A percentile compares a stretch with the other conserved stretches of the same genome.
phyloP scores from a whole-genome alignment of 163 green algal species.

The Scenedesmus sp. region DNA sequence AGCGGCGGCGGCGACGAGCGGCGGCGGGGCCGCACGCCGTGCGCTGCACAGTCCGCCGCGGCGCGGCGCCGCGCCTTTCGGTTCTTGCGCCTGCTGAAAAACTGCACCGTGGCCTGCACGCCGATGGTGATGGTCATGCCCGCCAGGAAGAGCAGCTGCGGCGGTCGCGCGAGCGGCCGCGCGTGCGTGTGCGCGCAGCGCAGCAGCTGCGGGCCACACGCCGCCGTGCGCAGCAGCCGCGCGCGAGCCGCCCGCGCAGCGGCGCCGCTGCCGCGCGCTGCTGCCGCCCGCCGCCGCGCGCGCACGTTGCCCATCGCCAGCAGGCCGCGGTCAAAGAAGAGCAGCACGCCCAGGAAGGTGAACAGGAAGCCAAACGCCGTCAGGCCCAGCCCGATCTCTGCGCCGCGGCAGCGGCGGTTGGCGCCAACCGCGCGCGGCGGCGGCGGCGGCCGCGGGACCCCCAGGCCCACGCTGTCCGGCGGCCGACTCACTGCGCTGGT shows the following conservation, averaged over 20 bases:
- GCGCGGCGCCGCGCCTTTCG: conserved; percentile 60
- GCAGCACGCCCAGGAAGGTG: conserved; percentile 90
- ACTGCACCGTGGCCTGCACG: conserved; percentile 79
- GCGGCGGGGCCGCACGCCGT: no score
- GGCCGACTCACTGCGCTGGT: conserved; percentile 57
- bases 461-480: neutral
- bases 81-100: conserved; percentile 93
- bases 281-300: neutral
- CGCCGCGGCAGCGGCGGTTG: conserved; percentile 34
- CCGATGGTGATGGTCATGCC: conserved; percentile 95
- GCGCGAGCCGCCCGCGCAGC: neutral
- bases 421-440: neutral
- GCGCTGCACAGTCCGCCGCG: no score
- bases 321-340: conserved; percentile 97
- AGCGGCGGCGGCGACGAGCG: no score
- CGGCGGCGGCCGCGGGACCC: no score
- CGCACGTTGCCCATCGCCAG: conserved; percentile 98
- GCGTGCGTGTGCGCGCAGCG: no score
- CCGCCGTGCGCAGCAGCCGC: neutral
- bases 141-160: conserved; percentile 91
- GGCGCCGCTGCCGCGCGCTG: neutral
- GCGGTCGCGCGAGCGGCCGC: neutral
- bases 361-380: conserved; percentile 95
- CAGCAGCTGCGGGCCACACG: neutral
- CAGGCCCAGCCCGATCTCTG: conserved; percentile 98